These are phyloP conservation scores for Coemansia reversa DNA, from an alignment of 192 early-diverging fungal species.

Conservation along the genomic window DNA sequence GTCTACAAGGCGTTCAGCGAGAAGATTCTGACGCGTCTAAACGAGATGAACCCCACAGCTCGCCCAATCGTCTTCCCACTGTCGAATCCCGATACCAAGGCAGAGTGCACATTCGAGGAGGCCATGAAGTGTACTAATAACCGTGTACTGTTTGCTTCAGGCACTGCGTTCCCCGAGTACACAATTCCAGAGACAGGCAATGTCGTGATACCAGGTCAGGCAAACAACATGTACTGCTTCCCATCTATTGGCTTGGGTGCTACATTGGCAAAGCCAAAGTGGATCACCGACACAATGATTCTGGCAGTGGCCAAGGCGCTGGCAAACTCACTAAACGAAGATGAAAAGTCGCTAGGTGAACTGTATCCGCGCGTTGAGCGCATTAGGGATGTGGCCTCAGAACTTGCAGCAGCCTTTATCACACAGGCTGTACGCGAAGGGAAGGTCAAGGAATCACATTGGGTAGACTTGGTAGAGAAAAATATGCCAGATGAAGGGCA, in stretches of 20 bases:
- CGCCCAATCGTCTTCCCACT: constrained; percentile 88
- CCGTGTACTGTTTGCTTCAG: constrained; percentile 84
- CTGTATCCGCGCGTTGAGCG: constrained; percentile 56
- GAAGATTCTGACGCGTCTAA: constrained; percentile 73
- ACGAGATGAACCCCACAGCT: constrained; percentile 56
- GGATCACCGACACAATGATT: constrained; percentile 81
- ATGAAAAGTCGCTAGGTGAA: constrained; percentile 61
- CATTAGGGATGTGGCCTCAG: constrained; percentile 80
- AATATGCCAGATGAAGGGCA: constrained; percentile 14
- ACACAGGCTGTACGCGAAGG: constrained; percentile 61
- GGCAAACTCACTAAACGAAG: constrained; percentile 64
- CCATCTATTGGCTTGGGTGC: constrained; percentile 90
- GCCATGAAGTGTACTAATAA: constrained; percentile 80
- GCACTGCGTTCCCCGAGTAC: constrained; percentile 87
- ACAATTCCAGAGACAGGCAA: constrained; percentile 56
- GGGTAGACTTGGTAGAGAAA: constrained; percentile 21
- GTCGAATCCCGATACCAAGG: constrained; percentile 82
- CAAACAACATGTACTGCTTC: constrained; percentile 97
- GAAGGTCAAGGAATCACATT: constrained; percentile 34
- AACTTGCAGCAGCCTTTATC: constrained; percentile 76
- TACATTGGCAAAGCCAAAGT: constrained; percentile 67
- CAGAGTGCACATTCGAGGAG: constrained; percentile 92
- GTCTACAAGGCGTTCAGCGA: constrained; percentile 74
- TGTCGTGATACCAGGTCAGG: constrained; percentile 69
- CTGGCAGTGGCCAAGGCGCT: constrained; percentile 79